These are phyloP conservation scores for Pyrrhoderma lamaoense DNA, from an alignment of 1,284 basidiomycete species.

Conservation along the genomic window DNA sequence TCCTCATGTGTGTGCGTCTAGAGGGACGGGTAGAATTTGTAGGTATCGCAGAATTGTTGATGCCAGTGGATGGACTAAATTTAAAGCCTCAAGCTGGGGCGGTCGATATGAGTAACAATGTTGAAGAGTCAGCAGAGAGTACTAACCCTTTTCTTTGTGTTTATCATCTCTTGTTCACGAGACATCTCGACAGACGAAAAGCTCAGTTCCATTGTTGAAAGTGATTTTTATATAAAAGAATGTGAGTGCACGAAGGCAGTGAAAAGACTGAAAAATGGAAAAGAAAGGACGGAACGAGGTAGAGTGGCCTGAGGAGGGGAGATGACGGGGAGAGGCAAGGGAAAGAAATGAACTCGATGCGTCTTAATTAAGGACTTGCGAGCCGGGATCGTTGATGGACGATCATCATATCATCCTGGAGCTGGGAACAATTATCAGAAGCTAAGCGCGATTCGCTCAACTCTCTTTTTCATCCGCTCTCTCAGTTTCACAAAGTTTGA, in stretches of 20 bases:
- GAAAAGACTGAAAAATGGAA: constrained; percentile 9
- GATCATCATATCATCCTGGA: background rate
- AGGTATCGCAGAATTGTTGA: constrained; percentile 26
- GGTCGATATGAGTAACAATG: too few species aligned
- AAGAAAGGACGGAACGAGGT: constrained; percentile 6
- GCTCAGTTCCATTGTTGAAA: constrained; percentile 12
- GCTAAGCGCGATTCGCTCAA: too few species aligned
- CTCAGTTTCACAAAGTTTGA: background rate
- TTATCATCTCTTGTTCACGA: constrained; percentile 28
- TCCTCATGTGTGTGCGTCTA: constrained; percentile 67
- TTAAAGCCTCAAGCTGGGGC: constrained; percentile 61
- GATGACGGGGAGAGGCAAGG: background rate
- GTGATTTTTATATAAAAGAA: constrained; percentile 4
- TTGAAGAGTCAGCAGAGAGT: constrained; percentile 6
- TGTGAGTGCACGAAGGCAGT: constrained; percentile 17
- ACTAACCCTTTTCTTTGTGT: constrained; percentile 40
- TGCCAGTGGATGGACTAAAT: constrained; percentile 35
- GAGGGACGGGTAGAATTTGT: constrained; percentile 32
- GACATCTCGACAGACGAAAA: constrained; percentile 12
- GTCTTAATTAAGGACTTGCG: background rate
- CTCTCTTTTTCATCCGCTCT: too few species aligned
- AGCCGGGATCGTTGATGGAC: constrained; percentile 1
- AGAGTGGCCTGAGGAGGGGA: constrained; percentile 12
- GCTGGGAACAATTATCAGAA: background rate
- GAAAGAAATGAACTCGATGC: background rate